Percentiles rank a stretch among this genome's conserved stretches.
Evolutionary conservation across 495 filamentous ascomycete species (phyloP).

Genomic region (Xylaria castorea): DNA sequence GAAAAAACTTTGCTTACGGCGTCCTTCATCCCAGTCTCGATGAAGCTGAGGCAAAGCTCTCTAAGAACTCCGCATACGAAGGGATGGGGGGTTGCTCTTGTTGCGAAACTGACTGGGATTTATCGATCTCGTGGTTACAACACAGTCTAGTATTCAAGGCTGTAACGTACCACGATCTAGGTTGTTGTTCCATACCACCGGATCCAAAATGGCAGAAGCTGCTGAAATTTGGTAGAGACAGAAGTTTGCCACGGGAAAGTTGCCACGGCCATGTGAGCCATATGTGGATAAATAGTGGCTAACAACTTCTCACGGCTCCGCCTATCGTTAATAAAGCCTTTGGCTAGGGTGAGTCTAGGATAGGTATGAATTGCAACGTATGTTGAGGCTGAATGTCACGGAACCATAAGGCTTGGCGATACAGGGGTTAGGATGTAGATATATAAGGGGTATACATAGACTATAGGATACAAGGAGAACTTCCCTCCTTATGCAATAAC

Average conservation of each 20-base stretch:
- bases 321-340: too few species aligned
- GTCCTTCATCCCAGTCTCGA: neutral
- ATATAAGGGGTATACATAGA: too few species aligned
- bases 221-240: neutral
- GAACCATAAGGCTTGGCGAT: neutral
- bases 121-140: neutral
- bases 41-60: neutral
- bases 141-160: neutral
- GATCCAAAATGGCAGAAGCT: neutral
- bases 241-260: conserved; percentile 3
- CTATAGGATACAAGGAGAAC: neutral
- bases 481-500: neutral
- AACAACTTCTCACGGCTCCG: too few species aligned
- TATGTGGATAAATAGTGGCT: conserved; percentile 15
- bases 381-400: too few species aligned
- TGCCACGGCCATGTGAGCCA: conserved; percentile 19
- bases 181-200: neutral
- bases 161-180: neutral
- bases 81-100: neutral
- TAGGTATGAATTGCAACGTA: neutral
- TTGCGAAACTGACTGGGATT: neutral
- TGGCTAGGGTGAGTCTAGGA: too few species aligned
- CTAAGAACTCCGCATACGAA: neutral
- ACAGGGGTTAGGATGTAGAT: neutral
- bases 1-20: neutral